Evolutionary conservation across 208 protist species (phyloP), one percentile per base, ranked within the genome.

Genomic region (Entamoeba moshkovskii): DNA sequence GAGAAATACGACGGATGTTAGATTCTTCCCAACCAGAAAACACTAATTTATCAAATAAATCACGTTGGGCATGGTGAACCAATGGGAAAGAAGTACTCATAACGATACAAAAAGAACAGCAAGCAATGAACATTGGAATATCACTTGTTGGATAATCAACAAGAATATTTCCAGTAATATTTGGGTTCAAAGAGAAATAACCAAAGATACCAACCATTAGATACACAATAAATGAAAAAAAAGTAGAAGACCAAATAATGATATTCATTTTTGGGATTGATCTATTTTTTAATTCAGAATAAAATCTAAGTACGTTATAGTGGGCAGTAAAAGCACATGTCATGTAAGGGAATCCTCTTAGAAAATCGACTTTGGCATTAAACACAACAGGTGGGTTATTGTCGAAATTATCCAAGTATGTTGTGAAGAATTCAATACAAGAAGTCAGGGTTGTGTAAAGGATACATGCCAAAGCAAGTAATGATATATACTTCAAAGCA

Each of bases 281-380:
- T 52, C 93, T 38, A 15, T 45, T 29, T 47, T 94, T 91, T 6
- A 94, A 66, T 73, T 94, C 93, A 33, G n/a, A 38, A 47, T 94
- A 94, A n/a, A 94, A 22, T n/a, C 85, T 44, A 6, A 44, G 33
- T 6, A 44, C 44, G 93, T 66, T 91, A 45, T 91, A 94, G 38
- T 94, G 93, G 4, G 49, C 93, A 47, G 49, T 91, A 18, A 94
- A 91, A 16, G 93, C 11, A 52, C 16, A n/a, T 4, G 93, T 91
- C 25, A 94, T 18, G 11, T 91, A 47, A 6, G 93, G 93, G 46
- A 94, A 42, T 47, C 49, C 38, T 42, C 16, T 46, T 15, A 94
- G 44, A 11, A 73, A 59, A 8, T 59, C 13, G 8, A 59, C 18
- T 25, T 59, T 18, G 8, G 49, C 49, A 59, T 59, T 59, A 18